Evolutionary conservation across 495 filamentous ascomycete genomes (phyloP).

Genomic region (Annulohypoxylon nitens): DNA sequence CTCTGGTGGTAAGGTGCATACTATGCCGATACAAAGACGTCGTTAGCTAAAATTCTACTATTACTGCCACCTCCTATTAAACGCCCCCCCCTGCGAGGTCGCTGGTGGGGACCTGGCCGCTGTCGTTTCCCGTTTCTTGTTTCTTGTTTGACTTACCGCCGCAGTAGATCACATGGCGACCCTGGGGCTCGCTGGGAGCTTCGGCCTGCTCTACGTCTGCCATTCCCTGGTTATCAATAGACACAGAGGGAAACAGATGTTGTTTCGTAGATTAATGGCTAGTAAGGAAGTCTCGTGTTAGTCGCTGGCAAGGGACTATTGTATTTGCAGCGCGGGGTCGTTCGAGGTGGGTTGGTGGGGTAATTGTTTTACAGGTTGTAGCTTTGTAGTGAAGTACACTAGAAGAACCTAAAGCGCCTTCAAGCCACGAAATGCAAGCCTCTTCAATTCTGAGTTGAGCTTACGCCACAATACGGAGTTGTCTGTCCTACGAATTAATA

Average conservation of each 20-base stretch:
- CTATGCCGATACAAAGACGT: slow-evolving; percentile 59
- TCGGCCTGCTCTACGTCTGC: slow-evolving; percentile 57
- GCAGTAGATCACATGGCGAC: slow-evolving; percentile 80
- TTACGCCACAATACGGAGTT: slow-evolving; percentile 19
- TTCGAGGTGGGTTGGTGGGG: slow-evolving; percentile 41
- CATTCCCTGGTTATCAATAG: slow-evolving; percentile 48
- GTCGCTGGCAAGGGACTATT: slow-evolving; percentile 26
- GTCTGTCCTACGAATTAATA: background rate
- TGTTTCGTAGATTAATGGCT: slow-evolving; percentile 31
- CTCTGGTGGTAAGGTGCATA: slow-evolving; percentile 94
- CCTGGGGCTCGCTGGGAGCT: slow-evolving; percentile 67
- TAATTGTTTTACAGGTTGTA: slow-evolving; percentile 17
- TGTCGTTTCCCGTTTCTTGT: slow-evolving; percentile 18
- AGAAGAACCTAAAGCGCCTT: background rate
- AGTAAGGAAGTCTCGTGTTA: background rate
- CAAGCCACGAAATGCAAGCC: slow-evolving; percentile 1
- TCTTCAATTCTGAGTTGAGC: background rate
- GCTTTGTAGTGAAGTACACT: background rate
- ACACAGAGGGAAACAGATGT: slow-evolving; percentile 22
- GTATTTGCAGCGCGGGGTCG: slow-evolving; percentile 41
- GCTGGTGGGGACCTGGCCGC: slow-evolving; percentile 23
- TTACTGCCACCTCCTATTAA: background rate
- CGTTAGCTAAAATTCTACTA: slow-evolving; percentile 16
- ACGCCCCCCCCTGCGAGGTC: background rate
- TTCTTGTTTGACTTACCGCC: slow-evolving; percentile 70